Evolutionary conservation across 768 basidiomycete species (phyloP).

Genomic region (Mycena galericulata): DNA sequence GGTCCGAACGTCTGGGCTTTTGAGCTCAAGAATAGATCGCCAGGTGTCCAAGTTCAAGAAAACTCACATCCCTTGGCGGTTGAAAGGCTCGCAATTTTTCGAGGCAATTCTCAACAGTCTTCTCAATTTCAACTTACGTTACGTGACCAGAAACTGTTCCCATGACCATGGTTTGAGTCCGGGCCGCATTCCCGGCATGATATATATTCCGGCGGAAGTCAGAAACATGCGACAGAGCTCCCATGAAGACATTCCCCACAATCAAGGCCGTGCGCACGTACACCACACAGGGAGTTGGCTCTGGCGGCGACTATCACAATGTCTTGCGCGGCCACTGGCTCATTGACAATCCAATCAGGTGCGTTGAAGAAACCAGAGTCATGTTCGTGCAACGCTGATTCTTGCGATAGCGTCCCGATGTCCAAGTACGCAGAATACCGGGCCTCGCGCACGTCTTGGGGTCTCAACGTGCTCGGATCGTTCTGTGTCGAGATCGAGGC

Average conservation of each 20-base stretch:
- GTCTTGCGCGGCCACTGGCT: slow-evolving; percentile 43
- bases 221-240: background rate
- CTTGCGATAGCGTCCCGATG: slow-evolving; percentile 36
- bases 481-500: slow-evolving; percentile 46
- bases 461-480: slow-evolving; percentile 45
- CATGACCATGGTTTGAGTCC: no score
- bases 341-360: slow-evolving; percentile 40
- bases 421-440: slow-evolving; percentile 44
- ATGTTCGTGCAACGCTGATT: slow-evolving; percentile 2
- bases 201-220: background rate
- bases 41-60: no score
- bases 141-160: no score
- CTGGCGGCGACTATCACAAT: slow-evolving; percentile 41
- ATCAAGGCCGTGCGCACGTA: slow-evolving; percentile 41
- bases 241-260: slow-evolving; percentile 40
- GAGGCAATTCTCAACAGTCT: no score
- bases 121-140: no score
- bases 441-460: slow-evolving; percentile 43
- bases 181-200: no score
- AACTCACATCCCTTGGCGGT: no score
- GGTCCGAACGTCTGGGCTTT: no score
- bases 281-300: slow-evolving; percentile 36
- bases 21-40: no score
- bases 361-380: slow-evolving; percentile 8
- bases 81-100: no score